A percentile compares a stretch with the other conserved stretches of the same genome.
phyloP scores from a whole-genome alignment of 495 filamentous ascomycete genomes.

The Astrothelium macrocarpum region DNA sequence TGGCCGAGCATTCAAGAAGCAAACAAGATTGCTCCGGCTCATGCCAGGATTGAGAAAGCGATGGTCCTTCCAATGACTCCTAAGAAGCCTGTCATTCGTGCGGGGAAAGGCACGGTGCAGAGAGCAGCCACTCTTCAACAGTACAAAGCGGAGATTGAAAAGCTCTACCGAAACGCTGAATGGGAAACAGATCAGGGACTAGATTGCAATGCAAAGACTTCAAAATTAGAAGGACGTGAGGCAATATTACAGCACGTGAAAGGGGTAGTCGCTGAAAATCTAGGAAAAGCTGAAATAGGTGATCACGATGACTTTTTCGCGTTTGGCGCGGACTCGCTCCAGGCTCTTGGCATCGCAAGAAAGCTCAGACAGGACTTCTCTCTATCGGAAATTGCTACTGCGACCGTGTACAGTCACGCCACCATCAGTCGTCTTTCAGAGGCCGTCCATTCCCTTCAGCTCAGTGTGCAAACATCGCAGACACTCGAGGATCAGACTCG shows the following conservation, averaged over 20 bases:
- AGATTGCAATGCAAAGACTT: background rate
- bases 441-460: background rate
- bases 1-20: conserved; percentile 43
- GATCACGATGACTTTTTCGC: conserved; percentile 2
- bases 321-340: conserved; percentile 8
- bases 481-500: background rate
- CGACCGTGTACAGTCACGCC: background rate
- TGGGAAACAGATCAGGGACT: background rate
- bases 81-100: conserved; percentile 32
- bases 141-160: conserved; percentile 34
- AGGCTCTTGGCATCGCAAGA: background rate
- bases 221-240: background rate
- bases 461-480: background rate
- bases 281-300: background rate
- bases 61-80: conserved; percentile 34
- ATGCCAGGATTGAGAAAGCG: conserved; percentile 37
- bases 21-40: conserved; percentile 33
- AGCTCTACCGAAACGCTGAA: conserved; percentile 23
- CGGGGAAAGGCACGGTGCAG: conserved; percentile 40
- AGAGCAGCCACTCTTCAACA: conserved; percentile 24
- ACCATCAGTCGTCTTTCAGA: background rate
- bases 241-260: background rate
- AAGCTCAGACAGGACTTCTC: background rate
- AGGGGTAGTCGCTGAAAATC: background rate
- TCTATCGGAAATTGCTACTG: background rate